Evolutionary conservation across 805 yeast species (phyloP), one percentile per base, ranked within the genome.

Genomic region (Saturnispora ahearnii): DNA sequence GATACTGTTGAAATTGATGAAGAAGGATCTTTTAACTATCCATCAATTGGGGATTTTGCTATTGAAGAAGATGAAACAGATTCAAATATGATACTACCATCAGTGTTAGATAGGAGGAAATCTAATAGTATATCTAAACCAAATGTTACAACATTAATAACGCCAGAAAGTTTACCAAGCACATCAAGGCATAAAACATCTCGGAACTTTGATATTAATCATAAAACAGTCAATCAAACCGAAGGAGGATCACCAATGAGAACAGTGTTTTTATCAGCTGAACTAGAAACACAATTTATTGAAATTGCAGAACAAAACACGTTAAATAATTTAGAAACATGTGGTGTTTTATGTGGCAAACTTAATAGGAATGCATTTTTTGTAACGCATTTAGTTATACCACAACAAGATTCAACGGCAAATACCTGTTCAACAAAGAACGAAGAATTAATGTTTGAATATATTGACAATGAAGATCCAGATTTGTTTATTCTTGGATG

Each of bases 331-430:
- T 63, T 82, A 13, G 87, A 81, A 57, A 81, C 86, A 0, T 81
- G 86, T 59, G 87, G 87, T 11, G 77, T 81, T 21, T 67, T 81
- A 30, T 78, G 85, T 59, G 87, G 87, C 0, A 76, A 71, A 55
- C 65, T 81, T n/a, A 72, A 71, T 42, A 65, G 79, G 38, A 78
- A 79, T 62, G 84, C 85, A 3, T 80, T 80, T 59, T 78, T 79
- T 61, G 70, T 81, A 49, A 82, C 84, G 1, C 76, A 80, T 52
- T 65, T 81, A 15, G 71, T 81, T 11, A 76, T 81, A 11, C 87
- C 87, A 1, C 75, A 76, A 49, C 87, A 81, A 60, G 78, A 73
- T 34, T 74, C 81, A 7, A 82, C 87, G 1, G 60, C 76, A 8
- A 80, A 81, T 59, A 79, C 86, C 6, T 82, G 87, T 62, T 67